A percentile compares a stretch with the other conserved stretches of the same genome.
Conservation (phyloP, 2,329 filamentous ascomycete genomes). For the Lithohypha guttulata region DNA sequence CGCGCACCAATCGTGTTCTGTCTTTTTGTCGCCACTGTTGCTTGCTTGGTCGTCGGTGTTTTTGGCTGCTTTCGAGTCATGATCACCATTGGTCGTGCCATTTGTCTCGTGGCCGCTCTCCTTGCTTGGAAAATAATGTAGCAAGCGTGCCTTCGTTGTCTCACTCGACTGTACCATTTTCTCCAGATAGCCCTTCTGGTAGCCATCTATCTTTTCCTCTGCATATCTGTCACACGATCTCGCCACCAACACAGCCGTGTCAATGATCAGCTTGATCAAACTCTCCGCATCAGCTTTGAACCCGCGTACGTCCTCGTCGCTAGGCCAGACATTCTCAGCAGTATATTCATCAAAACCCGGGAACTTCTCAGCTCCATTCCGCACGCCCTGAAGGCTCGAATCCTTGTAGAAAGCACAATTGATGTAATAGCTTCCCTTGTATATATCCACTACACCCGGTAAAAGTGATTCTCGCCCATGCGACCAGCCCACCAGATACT, state of each 20-base stretch:
- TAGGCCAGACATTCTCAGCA: constrained; percentile 80
- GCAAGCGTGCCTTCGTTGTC: constrained; percentile 78
- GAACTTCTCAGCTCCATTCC: constrained; percentile 9
- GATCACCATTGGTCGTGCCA: constrained; percentile 8
- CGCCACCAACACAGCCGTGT: constrained; percentile 78
- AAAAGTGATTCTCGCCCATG: constrained; percentile 54
- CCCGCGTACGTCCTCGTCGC: constrained; percentile 55
- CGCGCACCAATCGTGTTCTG: constrained; percentile 87
- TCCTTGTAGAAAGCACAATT: constrained; percentile 47
- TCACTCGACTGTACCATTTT: constrained; percentile 73
- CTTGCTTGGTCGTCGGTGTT: constrained; percentile 58
- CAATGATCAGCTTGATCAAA: constrained; percentile 76
- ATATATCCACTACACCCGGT: constrained; percentile 50
- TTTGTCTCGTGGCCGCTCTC: not conserved
- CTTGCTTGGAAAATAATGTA: constrained; percentile 74
- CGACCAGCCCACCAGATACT: constrained; percentile 55
- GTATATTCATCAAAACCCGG: constrained; percentile 74
- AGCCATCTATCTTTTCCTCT: constrained; percentile 62
- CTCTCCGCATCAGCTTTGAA: constrained; percentile 64
- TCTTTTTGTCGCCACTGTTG: constrained; percentile 10
- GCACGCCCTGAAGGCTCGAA: constrained; percentile 27
- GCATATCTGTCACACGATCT: constrained; percentile 84
- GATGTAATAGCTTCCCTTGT: constrained; percentile 55
- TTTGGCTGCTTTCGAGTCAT: constrained; percentile 6
- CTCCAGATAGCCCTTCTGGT: constrained; percentile 66